These are phyloP conservation scores for Begonia masoniana DNA, from an alignment of 306 rosid genomes.

Conservation along the genomic window DNA sequence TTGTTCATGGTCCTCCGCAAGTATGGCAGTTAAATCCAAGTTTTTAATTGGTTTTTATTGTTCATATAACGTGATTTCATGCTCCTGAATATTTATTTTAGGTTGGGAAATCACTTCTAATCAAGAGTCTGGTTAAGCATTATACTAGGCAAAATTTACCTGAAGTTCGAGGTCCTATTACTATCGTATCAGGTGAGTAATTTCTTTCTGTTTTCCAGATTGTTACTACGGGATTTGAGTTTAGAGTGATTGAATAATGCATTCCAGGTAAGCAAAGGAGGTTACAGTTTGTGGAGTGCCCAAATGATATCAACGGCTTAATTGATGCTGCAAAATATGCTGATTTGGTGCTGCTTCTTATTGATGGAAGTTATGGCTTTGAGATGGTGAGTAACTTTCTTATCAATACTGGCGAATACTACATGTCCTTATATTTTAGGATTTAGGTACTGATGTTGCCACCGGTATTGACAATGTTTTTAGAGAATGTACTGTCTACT, in stretches of 20 bases:
- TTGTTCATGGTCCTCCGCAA: conserved; percentile 95
- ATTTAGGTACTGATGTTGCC: not conserved
- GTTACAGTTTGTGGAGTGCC: conserved; percentile 87
- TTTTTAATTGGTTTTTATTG: not conserved
- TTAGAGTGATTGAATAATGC: not conserved
- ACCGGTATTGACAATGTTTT: not conserved
- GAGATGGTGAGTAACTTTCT: conserved; percentile 62
- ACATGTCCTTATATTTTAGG: not conserved
- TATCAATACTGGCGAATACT: too few relatives aligned
- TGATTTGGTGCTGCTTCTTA: conserved; percentile 81
- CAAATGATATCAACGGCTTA: conserved; percentile 86
- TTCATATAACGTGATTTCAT: not conserved
- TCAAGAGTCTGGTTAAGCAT: conserved; percentile 70
- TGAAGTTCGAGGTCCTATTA: conserved; percentile 78
- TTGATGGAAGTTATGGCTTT: conserved; percentile 88
- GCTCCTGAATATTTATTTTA: conserved; percentile 8
- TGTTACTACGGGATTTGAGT: not conserved
- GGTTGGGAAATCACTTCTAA: conserved; percentile 92
- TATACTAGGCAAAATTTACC: conserved; percentile 78
- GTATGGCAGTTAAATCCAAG: conserved; percentile 12
- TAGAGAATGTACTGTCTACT: not conserved
- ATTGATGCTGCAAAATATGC: conserved; percentile 91
- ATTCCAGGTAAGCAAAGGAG: conserved; percentile 84
- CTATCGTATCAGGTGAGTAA: conserved; percentile 72
- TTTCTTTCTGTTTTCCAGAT: not conserved